Percentiles rank a stretch among this genome's conserved stretches.
These are phyloP conservation scores for Oldenlandia corymbosa DNA, from an alignment of 257 asterid species.

Conservation along the genomic window DNA sequence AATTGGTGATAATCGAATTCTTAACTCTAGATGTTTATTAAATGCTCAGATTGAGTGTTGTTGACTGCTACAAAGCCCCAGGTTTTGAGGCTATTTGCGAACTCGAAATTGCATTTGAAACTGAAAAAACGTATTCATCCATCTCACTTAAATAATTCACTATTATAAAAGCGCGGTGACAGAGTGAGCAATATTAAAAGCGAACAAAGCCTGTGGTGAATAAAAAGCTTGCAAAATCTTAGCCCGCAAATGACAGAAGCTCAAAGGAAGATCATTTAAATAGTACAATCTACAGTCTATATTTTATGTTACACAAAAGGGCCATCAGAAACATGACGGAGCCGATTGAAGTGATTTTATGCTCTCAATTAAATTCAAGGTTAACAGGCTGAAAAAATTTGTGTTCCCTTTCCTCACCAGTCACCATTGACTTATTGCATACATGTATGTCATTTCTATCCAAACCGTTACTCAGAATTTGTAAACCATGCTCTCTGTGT, in stretches of 20 bases:
- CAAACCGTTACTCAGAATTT: slow-evolving; percentile 44
- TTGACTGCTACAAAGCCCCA: too few relatives aligned
- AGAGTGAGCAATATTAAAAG: background rate
- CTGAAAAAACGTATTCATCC: too few relatives aligned
- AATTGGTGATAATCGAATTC: too few relatives aligned
- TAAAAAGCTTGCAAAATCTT: background rate
- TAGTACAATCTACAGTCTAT: slow-evolving; percentile 2
- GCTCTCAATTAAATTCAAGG: background rate
- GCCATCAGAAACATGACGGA: background rate
- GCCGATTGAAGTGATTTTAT: background rate
- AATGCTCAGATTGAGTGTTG: too few relatives aligned
- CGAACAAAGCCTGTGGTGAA: background rate
- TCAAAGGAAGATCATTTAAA: background rate
- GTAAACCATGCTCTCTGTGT: slow-evolving; percentile 76
- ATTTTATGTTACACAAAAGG: background rate
- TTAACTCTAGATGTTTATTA: too few relatives aligned
- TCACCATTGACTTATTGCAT: slow-evolving; percentile 9
- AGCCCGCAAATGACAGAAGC: background rate
- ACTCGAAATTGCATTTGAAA: too few relatives aligned
- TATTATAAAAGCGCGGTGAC: too few relatives aligned
- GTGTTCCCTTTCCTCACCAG: background rate
- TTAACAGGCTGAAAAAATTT: background rate
- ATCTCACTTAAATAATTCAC: too few relatives aligned
- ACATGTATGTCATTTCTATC: background rate
- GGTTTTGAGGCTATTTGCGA: too few relatives aligned